A percentile compares a stretch with the other conserved stretches of the same genome.
Evolutionary conservation across 2,329 filamentous ascomycete species (phyloP).

Genomic region (Dothidotthia symphoricarpi): DNA sequence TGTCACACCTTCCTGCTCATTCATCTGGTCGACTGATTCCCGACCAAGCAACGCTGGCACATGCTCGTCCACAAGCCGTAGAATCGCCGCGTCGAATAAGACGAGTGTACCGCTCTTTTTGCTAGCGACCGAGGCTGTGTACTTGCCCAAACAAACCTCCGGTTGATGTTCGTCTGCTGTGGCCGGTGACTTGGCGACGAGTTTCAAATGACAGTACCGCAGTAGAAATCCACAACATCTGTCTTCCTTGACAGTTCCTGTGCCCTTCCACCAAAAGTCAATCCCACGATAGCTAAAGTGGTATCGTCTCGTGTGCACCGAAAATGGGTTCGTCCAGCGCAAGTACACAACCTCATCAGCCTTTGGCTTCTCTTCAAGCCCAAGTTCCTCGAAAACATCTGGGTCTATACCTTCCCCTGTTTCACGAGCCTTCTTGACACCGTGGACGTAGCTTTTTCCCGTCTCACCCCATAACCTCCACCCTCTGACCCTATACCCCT

Average conservation of each 20-base stretch:
- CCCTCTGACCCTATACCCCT: conserved; percentile 32
- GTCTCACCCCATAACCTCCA: conserved; percentile 36
- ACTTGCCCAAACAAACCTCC: conserved; percentile 32
- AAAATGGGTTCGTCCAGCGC: conserved; percentile 28
- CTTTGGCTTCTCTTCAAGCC: not conserved
- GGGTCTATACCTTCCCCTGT: conserved; percentile 12
- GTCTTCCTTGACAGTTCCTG: conserved; percentile 25
- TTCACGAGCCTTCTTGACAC: conserved; percentile 16
- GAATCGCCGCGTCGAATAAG: conserved; percentile 25
- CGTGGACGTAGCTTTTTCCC: conserved; percentile 29
- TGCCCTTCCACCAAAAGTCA: conserved; percentile 40
- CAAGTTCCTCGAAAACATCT: too few species aligned
- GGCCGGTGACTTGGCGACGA: conserved; percentile 27
- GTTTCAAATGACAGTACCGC: conserved; percentile 34
- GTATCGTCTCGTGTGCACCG: conserved; percentile 28
- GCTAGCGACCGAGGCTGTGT: conserved; percentile 23
- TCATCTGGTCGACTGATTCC: too few species aligned
- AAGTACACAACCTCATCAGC: conserved; percentile 28
- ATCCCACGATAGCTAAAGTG: conserved; percentile 26
- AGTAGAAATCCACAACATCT: conserved; percentile 22
- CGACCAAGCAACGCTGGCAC: conserved; percentile 5
- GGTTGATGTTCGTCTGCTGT: not conserved
- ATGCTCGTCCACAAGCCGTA: conserved; percentile 15
- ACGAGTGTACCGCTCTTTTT: conserved; percentile 30
- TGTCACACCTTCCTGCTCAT: not conserved